Evolutionary conservation across 257 asterid genomes (phyloP).

Genomic region (Nicotiana benthamiana): DNA sequence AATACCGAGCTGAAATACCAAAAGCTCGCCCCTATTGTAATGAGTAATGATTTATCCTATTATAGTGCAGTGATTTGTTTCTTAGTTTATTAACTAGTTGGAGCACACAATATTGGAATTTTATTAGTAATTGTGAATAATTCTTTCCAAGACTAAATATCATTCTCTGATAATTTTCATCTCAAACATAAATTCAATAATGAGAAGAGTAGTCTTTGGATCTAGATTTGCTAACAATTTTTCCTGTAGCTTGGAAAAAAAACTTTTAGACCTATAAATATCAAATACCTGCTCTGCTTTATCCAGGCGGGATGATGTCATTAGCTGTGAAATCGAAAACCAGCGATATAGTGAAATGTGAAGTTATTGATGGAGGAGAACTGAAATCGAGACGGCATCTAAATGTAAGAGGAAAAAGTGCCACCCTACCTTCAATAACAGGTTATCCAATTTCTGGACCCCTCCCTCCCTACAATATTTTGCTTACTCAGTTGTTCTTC

Average conservation of each 20-base stretch:
- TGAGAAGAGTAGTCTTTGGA: neutral
- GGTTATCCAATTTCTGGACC: constrained; percentile 32
- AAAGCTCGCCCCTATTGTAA: too few relatives aligned
- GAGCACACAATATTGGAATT: neutral
- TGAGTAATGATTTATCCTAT: too few relatives aligned
- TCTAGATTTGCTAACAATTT: neutral
- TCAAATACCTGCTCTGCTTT: neutral
- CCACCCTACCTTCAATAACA: constrained; percentile 94
- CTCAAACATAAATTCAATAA: neutral
- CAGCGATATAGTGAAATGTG: constrained; percentile 57
- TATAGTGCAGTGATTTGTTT: neutral
- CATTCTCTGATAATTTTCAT: neutral
- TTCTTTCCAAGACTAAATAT: neutral
- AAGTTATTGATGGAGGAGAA: constrained; percentile 93
- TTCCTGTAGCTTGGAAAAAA: neutral
- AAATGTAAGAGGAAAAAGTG: constrained; percentile 98
- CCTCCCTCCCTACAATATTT: neutral
- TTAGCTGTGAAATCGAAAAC: constrained; percentile 81
- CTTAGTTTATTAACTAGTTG: neutral
- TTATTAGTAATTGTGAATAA: neutral
- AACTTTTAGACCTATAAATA: neutral
- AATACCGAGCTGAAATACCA: too few relatives aligned
- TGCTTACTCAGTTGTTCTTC: constrained; percentile 2
- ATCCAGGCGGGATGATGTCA: constrained; percentile 96
- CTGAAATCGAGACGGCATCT: constrained; percentile 91